These are phyloP conservation scores for Mycena sp. DNA, from an alignment of 1,284 basidiomycete genomes.

Conservation along the genomic window DNA sequence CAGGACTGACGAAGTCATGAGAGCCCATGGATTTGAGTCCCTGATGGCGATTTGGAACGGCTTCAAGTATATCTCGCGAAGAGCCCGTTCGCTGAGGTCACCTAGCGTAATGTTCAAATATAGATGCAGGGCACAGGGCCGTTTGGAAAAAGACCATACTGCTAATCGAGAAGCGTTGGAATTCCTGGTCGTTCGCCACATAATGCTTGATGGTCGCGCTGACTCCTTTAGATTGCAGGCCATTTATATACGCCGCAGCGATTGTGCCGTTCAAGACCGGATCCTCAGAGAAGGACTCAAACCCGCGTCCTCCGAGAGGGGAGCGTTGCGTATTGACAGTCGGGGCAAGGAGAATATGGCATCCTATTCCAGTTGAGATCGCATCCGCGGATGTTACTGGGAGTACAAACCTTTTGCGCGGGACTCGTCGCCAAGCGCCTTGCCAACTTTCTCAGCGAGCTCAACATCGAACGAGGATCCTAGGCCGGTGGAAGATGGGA, in stretches of 20 bases:
- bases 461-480: constrained; percentile 59
- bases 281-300: constrained; percentile 64
- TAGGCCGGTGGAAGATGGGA: constrained; percentile 58
- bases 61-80: constrained; percentile 67
- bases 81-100: constrained; percentile 60
- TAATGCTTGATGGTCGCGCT: constrained; percentile 49
- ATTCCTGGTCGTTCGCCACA: constrained; percentile 58
- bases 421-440: constrained; percentile 56
- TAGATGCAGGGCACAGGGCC: constrained; percentile 16
- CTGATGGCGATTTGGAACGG: constrained; percentile 50
- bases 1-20: constrained; percentile 53
- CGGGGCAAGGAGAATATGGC: constrained; percentile 59
- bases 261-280: constrained; percentile 50
- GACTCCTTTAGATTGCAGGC: constrained; percentile 60
- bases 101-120: constrained; percentile 36
- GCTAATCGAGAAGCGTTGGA: constrained; percentile 54
- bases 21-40: constrained; percentile 51
- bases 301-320: constrained; percentile 58
- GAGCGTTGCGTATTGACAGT: constrained; percentile 65
- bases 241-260: constrained; percentile 62
- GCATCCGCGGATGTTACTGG: neutral
- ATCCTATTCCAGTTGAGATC: constrained; percentile 34
- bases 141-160: constrained; percentile 47
- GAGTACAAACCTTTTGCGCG: constrained; percentile 50
- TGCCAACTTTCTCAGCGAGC: constrained; percentile 52